Evolutionary conservation across 192 early-diverging fungal species (phyloP).

Genomic region (Thamnidium elegans): DNA sequence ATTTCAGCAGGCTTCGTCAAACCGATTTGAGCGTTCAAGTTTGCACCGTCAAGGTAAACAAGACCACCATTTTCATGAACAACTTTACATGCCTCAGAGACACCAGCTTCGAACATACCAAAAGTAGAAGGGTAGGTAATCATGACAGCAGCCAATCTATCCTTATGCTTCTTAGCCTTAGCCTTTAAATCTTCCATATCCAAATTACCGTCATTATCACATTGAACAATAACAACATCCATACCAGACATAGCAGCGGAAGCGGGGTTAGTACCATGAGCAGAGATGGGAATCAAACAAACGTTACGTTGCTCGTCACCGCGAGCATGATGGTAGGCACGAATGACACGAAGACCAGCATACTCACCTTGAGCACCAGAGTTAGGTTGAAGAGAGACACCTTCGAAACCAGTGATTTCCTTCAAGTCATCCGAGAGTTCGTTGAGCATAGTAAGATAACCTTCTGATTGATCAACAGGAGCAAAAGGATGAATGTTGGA

Average conservation of each 20-base stretch:
- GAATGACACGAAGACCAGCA: slow-evolving; percentile 92
- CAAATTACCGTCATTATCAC: slow-evolving; percentile 88
- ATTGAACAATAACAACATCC: slow-evolving; percentile 90
- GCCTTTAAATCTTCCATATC: slow-evolving; percentile 86
- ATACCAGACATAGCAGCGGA: slow-evolving; percentile 97
- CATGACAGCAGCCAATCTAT: slow-evolving; percentile 91
- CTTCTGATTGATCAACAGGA: slow-evolving; percentile 89
- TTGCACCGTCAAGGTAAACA: slow-evolving; percentile 98
- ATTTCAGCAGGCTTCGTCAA: slow-evolving; percentile 87
- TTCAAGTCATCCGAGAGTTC: slow-evolving; percentile 89
- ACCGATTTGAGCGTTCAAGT: slow-evolving; percentile 87
- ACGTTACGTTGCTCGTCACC: slow-evolving; percentile 86
- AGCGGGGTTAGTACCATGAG: slow-evolving; percentile 99
- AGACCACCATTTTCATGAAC: slow-evolving; percentile 94
- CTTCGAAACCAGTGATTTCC: slow-evolving; percentile 92
- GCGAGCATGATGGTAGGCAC: slow-evolving; percentile 84
- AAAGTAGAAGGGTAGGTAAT: slow-evolving; percentile 99
- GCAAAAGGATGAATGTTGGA: slow-evolving; percentile 95
- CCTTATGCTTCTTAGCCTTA: slow-evolving; percentile 87
- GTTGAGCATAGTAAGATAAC: slow-evolving; percentile 84
- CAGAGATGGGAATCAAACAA: slow-evolving; percentile 96
- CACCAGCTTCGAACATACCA: slow-evolving; percentile 94
- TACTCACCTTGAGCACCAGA: slow-evolving; percentile 99
- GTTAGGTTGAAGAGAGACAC: slow-evolving; percentile 95
- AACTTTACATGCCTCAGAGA: slow-evolving; percentile 84